Evolutionary conservation across 352 stramenopile genomes (phyloP).

Genomic region (Globisporangium paroecandrum): DNA sequence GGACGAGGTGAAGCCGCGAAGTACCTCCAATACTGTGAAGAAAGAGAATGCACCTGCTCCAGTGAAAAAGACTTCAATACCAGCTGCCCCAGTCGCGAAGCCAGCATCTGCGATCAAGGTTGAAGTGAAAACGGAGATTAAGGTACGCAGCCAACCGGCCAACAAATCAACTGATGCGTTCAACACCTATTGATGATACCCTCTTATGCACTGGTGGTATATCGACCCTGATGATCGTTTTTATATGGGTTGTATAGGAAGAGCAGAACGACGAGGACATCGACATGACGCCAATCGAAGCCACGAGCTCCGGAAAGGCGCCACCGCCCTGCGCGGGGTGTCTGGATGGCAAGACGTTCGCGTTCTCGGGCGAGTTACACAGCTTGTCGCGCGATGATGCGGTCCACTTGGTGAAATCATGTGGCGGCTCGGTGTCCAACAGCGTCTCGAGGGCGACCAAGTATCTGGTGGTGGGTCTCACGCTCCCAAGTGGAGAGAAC

Average conservation of each 20-base stretch:
- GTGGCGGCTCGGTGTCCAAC: conserved; percentile 60
- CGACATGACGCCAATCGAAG: conserved; percentile 21
- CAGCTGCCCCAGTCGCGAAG: neutral
- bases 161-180: neutral
- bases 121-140: conserved; percentile 16
- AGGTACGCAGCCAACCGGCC: neutral
- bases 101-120: conserved; percentile 3
- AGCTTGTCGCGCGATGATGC: conserved; percentile 60
- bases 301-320: conserved; percentile 37
- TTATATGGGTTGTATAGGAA: neutral
- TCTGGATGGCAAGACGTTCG: conserved; percentile 76
- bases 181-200: neutral
- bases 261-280: conserved; percentile 12
- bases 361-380: conserved; percentile 66
- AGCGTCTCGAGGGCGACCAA: conserved; percentile 68
- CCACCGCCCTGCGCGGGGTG: conserved; percentile 54
- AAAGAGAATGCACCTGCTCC: conserved; percentile 6
- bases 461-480: conserved; percentile 68
- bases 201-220: too few relatives aligned
- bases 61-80: neutral
- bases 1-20: conserved; percentile 15
- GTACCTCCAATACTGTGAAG: conserved; percentile 5
- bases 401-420: conserved; percentile 77
- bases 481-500: conserved; percentile 65
- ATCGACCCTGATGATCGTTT: neutral